Conservation (phyloP, 371 early-diverging fungal genomes). For the Circinella umbellata region DNA sequence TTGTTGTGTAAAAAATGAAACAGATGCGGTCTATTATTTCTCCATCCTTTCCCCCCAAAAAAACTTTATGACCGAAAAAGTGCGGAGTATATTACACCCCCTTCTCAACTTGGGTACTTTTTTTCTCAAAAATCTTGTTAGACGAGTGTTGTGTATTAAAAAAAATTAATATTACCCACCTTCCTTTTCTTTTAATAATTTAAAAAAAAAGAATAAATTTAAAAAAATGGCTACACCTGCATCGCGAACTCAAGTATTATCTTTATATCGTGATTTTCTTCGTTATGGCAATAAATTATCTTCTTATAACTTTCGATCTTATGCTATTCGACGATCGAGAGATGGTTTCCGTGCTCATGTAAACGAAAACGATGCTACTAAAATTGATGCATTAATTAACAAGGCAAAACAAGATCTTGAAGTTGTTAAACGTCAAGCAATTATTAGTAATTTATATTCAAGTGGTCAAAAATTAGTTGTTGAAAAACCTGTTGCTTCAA, state of each 20-base stretch:
- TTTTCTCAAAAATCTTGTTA: too few relatives aligned
- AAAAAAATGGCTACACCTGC: constrained; percentile 25
- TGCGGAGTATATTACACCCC: too few relatives aligned
- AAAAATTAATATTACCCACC: too few relatives aligned
- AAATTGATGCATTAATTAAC: constrained; percentile 52
- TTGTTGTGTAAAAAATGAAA: too few relatives aligned
- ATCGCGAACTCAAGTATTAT: constrained; percentile 54
- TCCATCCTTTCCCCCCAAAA: too few relatives aligned
- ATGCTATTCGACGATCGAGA: constrained; percentile 67
- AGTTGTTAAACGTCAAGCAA: constrained; percentile 69
- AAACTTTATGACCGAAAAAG: too few relatives aligned
- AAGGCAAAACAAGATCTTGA: constrained; percentile 65
- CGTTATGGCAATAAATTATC: constrained; percentile 66
- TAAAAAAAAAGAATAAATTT: too few relatives aligned
- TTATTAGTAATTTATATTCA: constrained; percentile 64
- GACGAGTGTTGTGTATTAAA: too few relatives aligned
- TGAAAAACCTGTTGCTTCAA: constrained; percentile 12
- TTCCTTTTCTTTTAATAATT: too few relatives aligned
- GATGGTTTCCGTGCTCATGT: constrained; percentile 70
- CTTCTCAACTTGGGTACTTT: too few relatives aligned
- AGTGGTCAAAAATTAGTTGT: constrained; percentile 64
- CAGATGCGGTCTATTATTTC: too few relatives aligned
- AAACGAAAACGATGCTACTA: constrained; percentile 60
- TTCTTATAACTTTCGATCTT: constrained; percentile 77
- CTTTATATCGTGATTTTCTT: constrained; percentile 68